These are phyloP conservation scores for Alternaria sp. DNA, from an alignment of 2,329 filamentous ascomycete genomes.

Conservation along the genomic window DNA sequence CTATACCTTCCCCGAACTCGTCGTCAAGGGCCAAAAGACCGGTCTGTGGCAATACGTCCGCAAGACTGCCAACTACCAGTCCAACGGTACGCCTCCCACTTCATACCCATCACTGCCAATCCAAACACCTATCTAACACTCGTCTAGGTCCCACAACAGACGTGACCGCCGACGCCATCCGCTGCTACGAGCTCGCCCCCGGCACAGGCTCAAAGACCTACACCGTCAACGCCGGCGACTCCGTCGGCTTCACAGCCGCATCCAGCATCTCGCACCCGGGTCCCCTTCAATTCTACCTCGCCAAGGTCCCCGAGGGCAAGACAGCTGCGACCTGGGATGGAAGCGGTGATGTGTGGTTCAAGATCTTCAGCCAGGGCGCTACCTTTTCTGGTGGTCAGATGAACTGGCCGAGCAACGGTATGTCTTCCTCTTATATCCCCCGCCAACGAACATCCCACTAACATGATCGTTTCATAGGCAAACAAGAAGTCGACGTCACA, in stretches of 20 bases:
- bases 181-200: slow-evolving; percentile 40
- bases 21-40: slow-evolving; percentile 28
- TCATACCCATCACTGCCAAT: neutral
- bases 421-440: no score
- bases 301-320: slow-evolving; percentile 41
- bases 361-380: slow-evolving; percentile 39
- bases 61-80: slow-evolving; percentile 45
- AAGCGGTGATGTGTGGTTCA: slow-evolving; percentile 46
- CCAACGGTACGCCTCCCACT: slow-evolving; percentile 30
- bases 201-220: slow-evolving; percentile 23
- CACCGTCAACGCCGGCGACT: slow-evolving; percentile 38
- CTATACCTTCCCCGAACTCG: slow-evolving; percentile 43
- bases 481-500: slow-evolving; percentile 36
- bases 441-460: neutral
- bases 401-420: slow-evolving; percentile 34
- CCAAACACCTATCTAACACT: slow-evolving; percentile 4
- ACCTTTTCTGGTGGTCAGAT: slow-evolving; percentile 26
- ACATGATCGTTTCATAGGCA: slow-evolving; percentile 5
- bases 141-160: slow-evolving; percentile 26
- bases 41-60: slow-evolving; percentile 45
- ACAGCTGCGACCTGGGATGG: slow-evolving; percentile 40
- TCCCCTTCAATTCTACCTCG: slow-evolving; percentile 48
- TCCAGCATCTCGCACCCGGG: slow-evolving; percentile 44
- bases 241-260: slow-evolving; percentile 40
- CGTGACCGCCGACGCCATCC: slow-evolving; percentile 37